Percentiles rank a stretch among this genome's conserved stretches.
These are phyloP conservation scores for Saccharomycopsis sp. DNA, from an alignment of 805 yeast species.

Conservation along the genomic window DNA sequence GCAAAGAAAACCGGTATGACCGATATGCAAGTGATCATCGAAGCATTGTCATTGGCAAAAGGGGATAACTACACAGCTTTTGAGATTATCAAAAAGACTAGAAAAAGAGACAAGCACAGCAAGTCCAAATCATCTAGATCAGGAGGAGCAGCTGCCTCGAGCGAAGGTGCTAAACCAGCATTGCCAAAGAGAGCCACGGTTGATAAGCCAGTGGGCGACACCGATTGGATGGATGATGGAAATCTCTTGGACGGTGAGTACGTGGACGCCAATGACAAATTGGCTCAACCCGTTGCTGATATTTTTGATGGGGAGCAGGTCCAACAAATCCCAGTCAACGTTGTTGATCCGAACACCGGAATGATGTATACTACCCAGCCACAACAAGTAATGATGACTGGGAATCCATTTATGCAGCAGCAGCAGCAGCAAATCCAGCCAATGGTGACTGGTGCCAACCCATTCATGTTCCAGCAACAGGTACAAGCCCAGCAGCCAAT, in stretches of 20 bases:
- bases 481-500: not conserved
- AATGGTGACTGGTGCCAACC: constrained; percentile 18
- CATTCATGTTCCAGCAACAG: constrained; percentile 6
- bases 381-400: constrained; percentile 3
- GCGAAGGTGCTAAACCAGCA: constrained; percentile 14
- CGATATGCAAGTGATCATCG: constrained; percentile 49
- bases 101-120: constrained; percentile 22
- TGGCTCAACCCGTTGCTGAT: constrained; percentile 15
- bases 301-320: constrained; percentile 18
- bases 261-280: constrained; percentile 10
- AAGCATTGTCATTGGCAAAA: constrained; percentile 48
- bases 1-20: constrained; percentile 46
- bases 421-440: constrained; percentile 5
- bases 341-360: constrained; percentile 14
- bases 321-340: constrained; percentile 5
- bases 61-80: constrained; percentile 57
- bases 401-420: constrained; percentile 9
- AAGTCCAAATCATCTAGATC: not conserved
- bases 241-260: constrained; percentile 16
- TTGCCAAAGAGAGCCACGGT: constrained; percentile 19
- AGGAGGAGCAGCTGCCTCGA: too few species aligned
- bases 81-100: constrained; percentile 42
- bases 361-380: constrained; percentile 14
- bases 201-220: constrained; percentile 11
- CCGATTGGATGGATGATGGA: constrained; percentile 15